Base-by-base conservation (phyloP, 164 flowering plant genomes). In the Paratinospora sagittata region DNA sequence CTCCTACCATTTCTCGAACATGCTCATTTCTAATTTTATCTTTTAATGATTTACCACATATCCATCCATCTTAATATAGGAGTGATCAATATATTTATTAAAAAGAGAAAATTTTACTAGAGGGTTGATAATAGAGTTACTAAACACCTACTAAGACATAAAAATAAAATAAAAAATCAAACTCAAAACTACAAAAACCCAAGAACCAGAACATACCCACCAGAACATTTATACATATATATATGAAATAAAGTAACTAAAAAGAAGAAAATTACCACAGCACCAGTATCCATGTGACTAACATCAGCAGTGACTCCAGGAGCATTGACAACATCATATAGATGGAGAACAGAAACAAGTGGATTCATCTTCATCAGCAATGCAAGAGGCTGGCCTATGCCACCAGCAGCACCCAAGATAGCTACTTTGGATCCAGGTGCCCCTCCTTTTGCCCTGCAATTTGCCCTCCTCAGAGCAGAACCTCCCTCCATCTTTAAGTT, bases 281-380 rank as follows among this genome's bases (percentile, higher is more conserved):
- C 98, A 49, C 90, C 87, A 14, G 99, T 91, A 74, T 96, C 98
- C 98, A 96, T 91, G 77, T 96, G 99, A 73, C 99, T 96, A 76
- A 96, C 82, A 79, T 96, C 99, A 5, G 98, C 88, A 0, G 98
- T 91, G 10, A 93, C 98, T 66, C 99, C 99, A 24, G 96, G 98
- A 19, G 96, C 70, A 72, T 89, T 91, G 68, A 90, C 97, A 17
- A 96, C 95, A 85, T 96, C 98, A 70, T 96, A 93, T 16, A 96
- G 88, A 80, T 92, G 98, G 75, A 96, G 95, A 73, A 90, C 88
- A 0, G 99, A 91, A 24, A 96, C 92, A 70, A 91, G 80, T 0
- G 99, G 99, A 62, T 93, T 91, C 90, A 93, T 93, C 88, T 96
- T 96, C 96, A 93, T 90, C 78, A 96, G 76, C 96, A 96, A 10